phyloP scores from a whole-genome alignment of 2,329 filamentous ascomycete genomes.

The Leptosphaerulina australis region DNA sequence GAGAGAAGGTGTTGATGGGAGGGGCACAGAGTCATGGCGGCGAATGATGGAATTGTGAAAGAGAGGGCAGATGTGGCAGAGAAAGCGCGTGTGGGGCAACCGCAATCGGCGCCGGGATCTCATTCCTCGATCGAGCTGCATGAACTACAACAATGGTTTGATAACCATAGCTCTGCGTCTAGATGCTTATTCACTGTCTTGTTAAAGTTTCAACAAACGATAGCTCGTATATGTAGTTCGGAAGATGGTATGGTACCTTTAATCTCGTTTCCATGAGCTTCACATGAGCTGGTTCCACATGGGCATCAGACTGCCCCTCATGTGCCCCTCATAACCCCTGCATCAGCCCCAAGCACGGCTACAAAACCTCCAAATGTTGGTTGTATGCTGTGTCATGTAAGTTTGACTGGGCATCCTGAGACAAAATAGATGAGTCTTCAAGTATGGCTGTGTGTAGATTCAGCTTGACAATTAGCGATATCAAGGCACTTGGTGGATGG shows the following conservation, averaged over 20 bases:
- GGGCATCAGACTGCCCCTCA: neutral
- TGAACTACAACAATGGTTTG: constrained; percentile 2
- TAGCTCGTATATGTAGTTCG: neutral
- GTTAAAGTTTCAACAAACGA: neutral
- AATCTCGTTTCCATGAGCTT: neutral
- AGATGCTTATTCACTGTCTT: neutral
- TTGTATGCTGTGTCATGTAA: neutral
- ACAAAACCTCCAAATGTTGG: neutral
- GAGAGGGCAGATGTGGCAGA: constrained; percentile 32
- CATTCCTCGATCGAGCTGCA: constrained; percentile 15
- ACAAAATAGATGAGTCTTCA: too few relatives aligned
- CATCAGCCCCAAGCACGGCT: neutral
- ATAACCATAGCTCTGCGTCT: neutral
- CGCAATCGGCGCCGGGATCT: constrained; percentile 28
- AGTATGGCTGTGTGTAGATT: too few relatives aligned
- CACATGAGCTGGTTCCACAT: constrained; percentile 3
- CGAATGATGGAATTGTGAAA: constrained; percentile 30
- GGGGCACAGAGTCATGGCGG: constrained; percentile 39
- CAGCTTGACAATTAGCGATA: too few relatives aligned
- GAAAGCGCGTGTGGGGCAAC: constrained; percentile 30
- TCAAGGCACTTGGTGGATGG: too few relatives aligned
- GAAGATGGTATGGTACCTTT: neutral
- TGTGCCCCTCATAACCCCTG: constrained; percentile 14
- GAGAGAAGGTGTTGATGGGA: constrained; percentile 14
- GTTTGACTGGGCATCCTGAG: neutral